Conservation (phyloP, 371 early-diverging fungal genomes). For the Capillidium rhysosporum region DNA sequence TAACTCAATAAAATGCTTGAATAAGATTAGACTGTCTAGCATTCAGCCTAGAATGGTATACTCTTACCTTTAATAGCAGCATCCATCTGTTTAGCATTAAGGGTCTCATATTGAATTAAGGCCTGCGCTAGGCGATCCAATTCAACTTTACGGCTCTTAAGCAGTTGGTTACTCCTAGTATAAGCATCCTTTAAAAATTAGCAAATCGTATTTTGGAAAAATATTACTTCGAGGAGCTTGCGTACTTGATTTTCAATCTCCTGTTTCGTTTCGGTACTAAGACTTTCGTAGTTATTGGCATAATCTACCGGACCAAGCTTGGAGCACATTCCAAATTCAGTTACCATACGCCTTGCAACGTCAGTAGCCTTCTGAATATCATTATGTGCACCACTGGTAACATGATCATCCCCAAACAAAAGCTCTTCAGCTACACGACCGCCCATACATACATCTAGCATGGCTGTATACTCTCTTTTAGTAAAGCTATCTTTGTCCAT, state of each 20-base stretch:
- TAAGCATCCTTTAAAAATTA: slow-evolving; percentile 20
- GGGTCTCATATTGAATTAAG: slow-evolving; percentile 81
- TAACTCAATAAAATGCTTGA: too few species aligned
- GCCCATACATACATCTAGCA: slow-evolving; percentile 92
- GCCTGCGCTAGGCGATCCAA: slow-evolving; percentile 82
- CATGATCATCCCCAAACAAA: slow-evolving; percentile 79
- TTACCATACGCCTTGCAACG: slow-evolving; percentile 83
- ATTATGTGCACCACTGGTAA: slow-evolving; percentile 82
- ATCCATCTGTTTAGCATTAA: slow-evolving; percentile 71
- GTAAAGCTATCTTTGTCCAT: slow-evolving; percentile 75
- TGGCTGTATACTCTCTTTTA: slow-evolving; percentile 64
- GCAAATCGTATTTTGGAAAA: background rate
- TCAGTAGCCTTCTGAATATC: slow-evolving; percentile 84
- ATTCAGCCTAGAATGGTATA: too few species aligned
- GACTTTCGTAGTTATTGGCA: slow-evolving; percentile 32
- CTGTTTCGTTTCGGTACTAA: slow-evolving; percentile 51
- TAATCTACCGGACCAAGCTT: slow-evolving; percentile 30
- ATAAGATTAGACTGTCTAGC: too few species aligned
- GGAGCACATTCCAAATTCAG: slow-evolving; percentile 85
- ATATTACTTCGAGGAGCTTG: slow-evolving; percentile 34
- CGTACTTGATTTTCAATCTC: slow-evolving; percentile 74
- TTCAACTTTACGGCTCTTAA: slow-evolving; percentile 59
- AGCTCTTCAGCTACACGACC: slow-evolving; percentile 93
- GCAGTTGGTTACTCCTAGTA: slow-evolving; percentile 39
- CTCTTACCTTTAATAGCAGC: slow-evolving; percentile 42